Conservation (phyloP, 345 rosid species). For the Durio zibethinus region DNA sequence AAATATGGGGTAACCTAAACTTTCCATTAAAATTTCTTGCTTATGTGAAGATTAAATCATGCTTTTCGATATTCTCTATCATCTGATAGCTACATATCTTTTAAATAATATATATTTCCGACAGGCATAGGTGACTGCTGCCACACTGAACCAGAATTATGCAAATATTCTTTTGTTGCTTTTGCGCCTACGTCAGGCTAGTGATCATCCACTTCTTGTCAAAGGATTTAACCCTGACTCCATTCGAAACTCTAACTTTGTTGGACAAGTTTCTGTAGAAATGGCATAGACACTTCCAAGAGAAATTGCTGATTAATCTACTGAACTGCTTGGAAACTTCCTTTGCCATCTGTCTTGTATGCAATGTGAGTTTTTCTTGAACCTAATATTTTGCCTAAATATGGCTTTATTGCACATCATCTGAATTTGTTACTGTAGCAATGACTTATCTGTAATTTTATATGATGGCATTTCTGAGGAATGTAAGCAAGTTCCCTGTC, state of each 20-base stretch:
- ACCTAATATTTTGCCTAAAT: neutral
- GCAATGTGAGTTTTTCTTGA: slow-evolving; percentile 57
- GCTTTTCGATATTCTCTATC: neutral
- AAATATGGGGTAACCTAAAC: neutral
- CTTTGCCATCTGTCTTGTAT: slow-evolving; percentile 55
- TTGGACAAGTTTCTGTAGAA: slow-evolving; percentile 60
- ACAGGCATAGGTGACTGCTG: slow-evolving; percentile 94
- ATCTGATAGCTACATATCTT: slow-evolving; percentile 6
- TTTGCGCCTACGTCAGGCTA: slow-evolving; percentile 94
- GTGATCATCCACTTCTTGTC: slow-evolving; percentile 89
- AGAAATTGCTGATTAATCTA: slow-evolving; percentile 44
- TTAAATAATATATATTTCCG: slow-evolving; percentile 13
- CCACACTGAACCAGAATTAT: slow-evolving; percentile 86
- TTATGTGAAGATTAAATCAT: slow-evolving; percentile 9
- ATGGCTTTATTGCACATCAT: neutral
- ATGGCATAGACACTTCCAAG: slow-evolving; percentile 62
- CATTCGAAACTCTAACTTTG: slow-evolving; percentile 55
- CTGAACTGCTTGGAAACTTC: slow-evolving; percentile 50
- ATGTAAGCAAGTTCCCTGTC: neutral
- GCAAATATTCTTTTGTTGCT: slow-evolving; percentile 97
- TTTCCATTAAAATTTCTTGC: neutral
- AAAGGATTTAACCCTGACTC: slow-evolving; percentile 55
- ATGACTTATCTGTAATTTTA: neutral
- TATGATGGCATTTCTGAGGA: neutral
- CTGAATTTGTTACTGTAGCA: neutral